Evolutionary conservation across 176 grass and related monocot genomes (phyloP), one percentile per base, ranked within the genome.

Genomic region (Canna indica): DNA sequence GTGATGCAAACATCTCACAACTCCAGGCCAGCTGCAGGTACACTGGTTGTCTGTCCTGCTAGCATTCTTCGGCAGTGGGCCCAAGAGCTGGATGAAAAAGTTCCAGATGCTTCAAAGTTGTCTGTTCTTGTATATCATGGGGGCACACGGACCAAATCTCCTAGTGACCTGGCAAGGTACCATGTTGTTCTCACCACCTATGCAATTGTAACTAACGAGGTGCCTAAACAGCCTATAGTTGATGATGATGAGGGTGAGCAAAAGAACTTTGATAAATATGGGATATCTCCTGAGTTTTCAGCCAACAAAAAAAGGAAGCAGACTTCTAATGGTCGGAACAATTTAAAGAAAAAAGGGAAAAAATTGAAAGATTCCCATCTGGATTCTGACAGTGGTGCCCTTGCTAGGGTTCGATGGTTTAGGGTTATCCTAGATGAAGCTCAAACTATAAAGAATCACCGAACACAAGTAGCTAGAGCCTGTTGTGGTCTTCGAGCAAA

Each of bases 361-460:
- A 87, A 81, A 78, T 72, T 54, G 47, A 87, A 85, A 73, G 84
- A 85, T 57, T 85, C 47, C 25, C 63, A 87, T 46, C 60, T 86
- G 61, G 86, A 99, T 50, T 63, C 80, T 83, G 62, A 60, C 12
- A 91, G 88, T 83, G 94, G 94, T 22, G 82, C 94, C 45, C 81
- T 99, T 81, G 87, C 94, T 18, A 85, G 90, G 73, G 94, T 99
- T 29, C 72, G 94, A 27, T 99, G 94, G 94, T 99, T 99, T 80
- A 85, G 94, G 64, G 86, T 99, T 78, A 87, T 99, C 30, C 84
- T 99, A 67, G 94, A 99, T 18, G 94, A 99, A 90, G 94, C 94
- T 80, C 94, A 99, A 78, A 93, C 86, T 36, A 99, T 99, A 83
- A 99, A 99, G 70, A 99, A 99, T 79, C 79, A 87, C 46, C 85